phyloP scores from a whole-genome alignment of 1,139 yeast genomes.

The Casaregolazyma suthepensis region DNA sequence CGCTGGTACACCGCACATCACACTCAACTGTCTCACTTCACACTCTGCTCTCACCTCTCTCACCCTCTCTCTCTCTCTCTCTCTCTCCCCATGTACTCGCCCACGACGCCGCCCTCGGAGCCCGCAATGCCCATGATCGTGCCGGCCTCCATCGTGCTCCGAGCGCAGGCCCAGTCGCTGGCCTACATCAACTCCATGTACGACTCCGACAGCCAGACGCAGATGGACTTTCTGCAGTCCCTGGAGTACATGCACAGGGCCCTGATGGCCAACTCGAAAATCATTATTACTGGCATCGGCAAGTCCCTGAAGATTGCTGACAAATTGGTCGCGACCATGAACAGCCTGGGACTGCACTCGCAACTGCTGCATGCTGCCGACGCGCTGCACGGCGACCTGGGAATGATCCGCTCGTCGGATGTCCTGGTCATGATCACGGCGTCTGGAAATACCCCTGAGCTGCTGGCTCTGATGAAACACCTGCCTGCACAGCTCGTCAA shows the following conservation, averaged over 20 bases:
- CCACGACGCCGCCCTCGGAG: slow-evolving; percentile 27
- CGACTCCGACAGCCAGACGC: slow-evolving; percentile 40
- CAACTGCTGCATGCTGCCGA: slow-evolving; percentile 73
- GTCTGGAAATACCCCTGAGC: slow-evolving; percentile 80
- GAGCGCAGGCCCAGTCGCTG: slow-evolving; percentile 44
- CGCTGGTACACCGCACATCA: too few species aligned
- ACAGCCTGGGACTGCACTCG: slow-evolving; percentile 68
- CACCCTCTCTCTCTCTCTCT: too few species aligned
- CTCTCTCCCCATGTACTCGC: slow-evolving; percentile 13
- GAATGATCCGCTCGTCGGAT: slow-evolving; percentile 58
- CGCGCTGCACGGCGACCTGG: slow-evolving; percentile 88
- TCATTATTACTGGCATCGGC: slow-evolving; percentile 77
- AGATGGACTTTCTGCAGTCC: slow-evolving; percentile 45
- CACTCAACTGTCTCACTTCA: too few species aligned
- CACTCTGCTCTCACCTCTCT: too few species aligned
- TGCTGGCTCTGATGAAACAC: slow-evolving; percentile 54
- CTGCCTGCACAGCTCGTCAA: slow-evolving; percentile 49
- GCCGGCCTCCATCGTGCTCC: slow-evolving; percentile 35
- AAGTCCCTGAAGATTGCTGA: slow-evolving; percentile 74
- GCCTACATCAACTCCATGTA: slow-evolving; percentile 39
- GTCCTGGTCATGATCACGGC: slow-evolving; percentile 65
- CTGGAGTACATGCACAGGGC: slow-evolving; percentile 45
- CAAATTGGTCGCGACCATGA: slow-evolving; percentile 75
- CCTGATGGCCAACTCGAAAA: slow-evolving; percentile 52
- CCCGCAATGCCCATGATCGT: slow-evolving; percentile 25